Percentiles rank a stretch among this genome's conserved stretches.
Evolutionary conservation across 1,284 basidiomycete genomes (phyloP).

Genomic region (Stygiomarasmius scandens): DNA sequence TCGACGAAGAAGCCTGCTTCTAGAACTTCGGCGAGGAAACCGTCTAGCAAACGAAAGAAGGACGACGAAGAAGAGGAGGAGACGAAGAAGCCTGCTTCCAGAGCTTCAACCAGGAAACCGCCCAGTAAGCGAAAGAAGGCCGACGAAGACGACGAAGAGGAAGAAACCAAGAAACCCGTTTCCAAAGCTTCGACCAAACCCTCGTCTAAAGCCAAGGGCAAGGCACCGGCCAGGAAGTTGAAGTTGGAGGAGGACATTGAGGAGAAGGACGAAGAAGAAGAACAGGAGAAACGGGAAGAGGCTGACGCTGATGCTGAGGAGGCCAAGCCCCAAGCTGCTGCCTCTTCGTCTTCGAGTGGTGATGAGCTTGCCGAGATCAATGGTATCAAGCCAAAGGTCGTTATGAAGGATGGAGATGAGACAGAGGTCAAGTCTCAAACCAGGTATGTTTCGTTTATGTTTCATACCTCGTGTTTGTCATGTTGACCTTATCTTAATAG

Average conservation of each 20-base stretch:
- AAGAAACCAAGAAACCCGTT: constrained; percentile 16
- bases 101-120: constrained; percentile 17
- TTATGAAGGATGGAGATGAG: constrained; percentile 45
- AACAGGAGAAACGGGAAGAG: constrained; percentile 14
- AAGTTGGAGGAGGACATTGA: constrained; percentile 13
- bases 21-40: background rate
- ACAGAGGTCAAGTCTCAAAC: constrained; percentile 44
- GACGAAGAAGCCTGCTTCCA: constrained; percentile 7
- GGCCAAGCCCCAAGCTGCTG: constrained; percentile 2
- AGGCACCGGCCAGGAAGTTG: background rate
- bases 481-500: constrained; percentile 28
- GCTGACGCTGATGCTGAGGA: constrained; percentile 12
- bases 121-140: constrained; percentile 22
- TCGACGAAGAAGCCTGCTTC: constrained; percentile 1
- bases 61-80: constrained; percentile 1
- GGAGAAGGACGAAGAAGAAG: constrained; percentile 19
- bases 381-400: constrained; percentile 46
- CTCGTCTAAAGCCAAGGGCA: constrained; percentile 14
- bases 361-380: constrained; percentile 48
- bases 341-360: constrained; percentile 2
- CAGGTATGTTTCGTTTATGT: constrained; percentile 31
- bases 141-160: constrained; percentile 16
- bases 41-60: background rate
- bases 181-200: constrained; percentile 11
- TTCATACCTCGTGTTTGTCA: background rate